A percentile compares a stretch with the other conserved stretches of the same genome.
Conservation (phyloP, 176 grass and related monocot species). For the Chloris gayana region DNA sequence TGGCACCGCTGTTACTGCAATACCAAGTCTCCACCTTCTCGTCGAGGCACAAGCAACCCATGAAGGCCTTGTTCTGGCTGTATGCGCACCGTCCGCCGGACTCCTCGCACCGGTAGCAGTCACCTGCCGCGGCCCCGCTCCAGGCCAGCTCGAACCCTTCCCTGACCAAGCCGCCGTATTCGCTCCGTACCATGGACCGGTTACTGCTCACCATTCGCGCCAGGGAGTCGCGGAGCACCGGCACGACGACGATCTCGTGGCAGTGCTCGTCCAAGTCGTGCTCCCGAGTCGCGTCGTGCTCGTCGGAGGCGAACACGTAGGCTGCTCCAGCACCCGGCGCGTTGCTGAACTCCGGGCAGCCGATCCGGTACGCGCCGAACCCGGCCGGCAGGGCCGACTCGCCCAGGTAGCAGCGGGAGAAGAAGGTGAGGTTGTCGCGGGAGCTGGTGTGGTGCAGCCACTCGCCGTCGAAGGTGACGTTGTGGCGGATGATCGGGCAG, state of each 20-base stretch:
- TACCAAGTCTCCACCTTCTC: not conserved
- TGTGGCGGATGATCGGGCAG: constrained; percentile 10
- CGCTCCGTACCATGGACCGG: accelerated
- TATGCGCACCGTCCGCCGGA: not conserved
- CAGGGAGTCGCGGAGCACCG: not conserved
- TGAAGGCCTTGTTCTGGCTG: not conserved
- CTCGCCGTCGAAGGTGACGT: not conserved
- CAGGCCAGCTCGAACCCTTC: constrained; percentile 37
- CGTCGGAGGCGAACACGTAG: not conserved
- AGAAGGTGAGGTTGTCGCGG: not conserved
- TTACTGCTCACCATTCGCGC: accelerated
- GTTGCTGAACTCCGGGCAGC: accelerated
- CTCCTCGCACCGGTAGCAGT: accelerated
- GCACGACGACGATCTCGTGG: accelerated
- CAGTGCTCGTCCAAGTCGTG: not conserved
- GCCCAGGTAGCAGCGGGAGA: not conserved
- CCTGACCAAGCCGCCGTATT: not conserved
- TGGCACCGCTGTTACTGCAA: not conserved
- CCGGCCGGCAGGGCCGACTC: accelerated
- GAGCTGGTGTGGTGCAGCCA: not conserved
- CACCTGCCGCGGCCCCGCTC: accelerated
- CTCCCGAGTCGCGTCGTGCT: accelerated
- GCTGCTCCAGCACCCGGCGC: accelerated
- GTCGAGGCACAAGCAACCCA: constrained; percentile 42
- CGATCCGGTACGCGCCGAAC: not conserved